Base-by-base conservation (phyloP, 345 rosid species). In the Balakata baccata region DNA sequence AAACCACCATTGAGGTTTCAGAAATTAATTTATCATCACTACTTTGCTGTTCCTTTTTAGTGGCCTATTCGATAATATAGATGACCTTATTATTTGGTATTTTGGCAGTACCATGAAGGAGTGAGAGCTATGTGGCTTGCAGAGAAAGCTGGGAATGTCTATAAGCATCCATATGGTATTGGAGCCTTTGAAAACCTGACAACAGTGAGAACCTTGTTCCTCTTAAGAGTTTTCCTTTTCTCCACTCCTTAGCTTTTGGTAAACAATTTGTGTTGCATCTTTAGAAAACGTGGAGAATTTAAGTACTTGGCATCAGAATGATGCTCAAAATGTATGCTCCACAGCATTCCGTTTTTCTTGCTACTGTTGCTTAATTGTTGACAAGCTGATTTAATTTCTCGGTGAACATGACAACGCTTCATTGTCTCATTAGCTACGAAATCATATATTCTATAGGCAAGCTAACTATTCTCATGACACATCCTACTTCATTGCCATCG, bases 111-210 rank as follows among this genome's bases (percentile, higher is more conserved):
- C 77, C 92, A 93, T 65, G 98, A 93, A 87, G 98, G 98, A 34
- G 97, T 91, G 66, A 87, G 97, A 86, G 95, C 95, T 64, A 84
- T 85, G 93, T 91, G 93, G 97, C 88, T 91, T 77, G 97, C 98
- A 74, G 93, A 88, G 87, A 93, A 89, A 85, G 95, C 92, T 71
- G 98, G 95, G 61, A 75, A 84, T 66, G 81, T 88, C 66, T 91
- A 91, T 74, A 88, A 84, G 85, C 95, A 93, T 86, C 98, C 97
- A 78, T 93, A 93, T 77, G 89, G 91, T 83, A 80, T 91, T 7
- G 89, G 95, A 72, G 76, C 84, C 70, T 89, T 64, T 69, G 97
- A 85, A 56, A 93, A 93, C 86, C 82, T 93, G 54, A 87, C 86
- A 67, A 78, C 75, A 68, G 98, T 93, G 82, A 86, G 74, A 58